A percentile compares a stretch with the other conserved stretches of the same genome.
Conservation (phyloP, 179 eudicot species). For the Spinacia oleracea region DNA sequence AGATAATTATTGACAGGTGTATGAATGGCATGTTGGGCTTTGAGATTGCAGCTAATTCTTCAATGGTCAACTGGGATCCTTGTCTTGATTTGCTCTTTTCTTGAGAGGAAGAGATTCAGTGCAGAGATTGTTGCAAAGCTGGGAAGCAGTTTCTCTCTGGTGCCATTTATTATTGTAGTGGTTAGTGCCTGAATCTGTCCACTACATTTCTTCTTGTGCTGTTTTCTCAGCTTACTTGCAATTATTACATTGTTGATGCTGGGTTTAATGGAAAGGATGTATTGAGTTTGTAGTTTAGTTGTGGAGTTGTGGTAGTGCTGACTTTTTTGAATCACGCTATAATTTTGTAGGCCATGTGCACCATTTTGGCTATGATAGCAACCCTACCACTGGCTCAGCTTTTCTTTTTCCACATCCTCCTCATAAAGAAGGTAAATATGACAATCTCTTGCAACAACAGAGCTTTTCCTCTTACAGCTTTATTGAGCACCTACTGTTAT, state of each 20-base stretch:
- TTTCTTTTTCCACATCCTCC: slow-evolving; percentile 97
- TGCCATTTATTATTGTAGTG: slow-evolving; percentile 88
- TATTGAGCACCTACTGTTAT: neutral
- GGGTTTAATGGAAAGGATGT: neutral
- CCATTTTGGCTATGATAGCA: slow-evolving; percentile 92
- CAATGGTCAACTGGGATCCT: slow-evolving; percentile 97
- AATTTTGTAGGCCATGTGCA: slow-evolving; percentile 73
- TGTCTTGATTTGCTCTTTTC: slow-evolving; percentile 72
- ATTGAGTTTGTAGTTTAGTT: neutral
- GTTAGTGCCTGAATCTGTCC: slow-evolving; percentile 42
- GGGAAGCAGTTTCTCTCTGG: slow-evolving; percentile 95
- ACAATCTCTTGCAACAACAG: neutral
- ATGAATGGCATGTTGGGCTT: slow-evolving; percentile 33
- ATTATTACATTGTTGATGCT: neutral
- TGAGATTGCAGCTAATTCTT: slow-evolving; percentile 88
- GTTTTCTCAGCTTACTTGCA: neutral
- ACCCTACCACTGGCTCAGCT: slow-evolving; percentile 93
- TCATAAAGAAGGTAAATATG: slow-evolving; percentile 75
- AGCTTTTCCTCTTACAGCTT: neutral
- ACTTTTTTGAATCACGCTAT: neutral
- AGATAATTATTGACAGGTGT: slow-evolving; percentile 24
- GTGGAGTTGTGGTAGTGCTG: neutral
- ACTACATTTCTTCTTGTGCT: neutral
- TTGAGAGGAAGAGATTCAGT: slow-evolving; percentile 76
- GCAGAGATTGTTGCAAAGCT: slow-evolving; percentile 70